Base-by-base conservation (phyloP, 805 yeast species). In the Cyberlindnera sargentensis region DNA sequence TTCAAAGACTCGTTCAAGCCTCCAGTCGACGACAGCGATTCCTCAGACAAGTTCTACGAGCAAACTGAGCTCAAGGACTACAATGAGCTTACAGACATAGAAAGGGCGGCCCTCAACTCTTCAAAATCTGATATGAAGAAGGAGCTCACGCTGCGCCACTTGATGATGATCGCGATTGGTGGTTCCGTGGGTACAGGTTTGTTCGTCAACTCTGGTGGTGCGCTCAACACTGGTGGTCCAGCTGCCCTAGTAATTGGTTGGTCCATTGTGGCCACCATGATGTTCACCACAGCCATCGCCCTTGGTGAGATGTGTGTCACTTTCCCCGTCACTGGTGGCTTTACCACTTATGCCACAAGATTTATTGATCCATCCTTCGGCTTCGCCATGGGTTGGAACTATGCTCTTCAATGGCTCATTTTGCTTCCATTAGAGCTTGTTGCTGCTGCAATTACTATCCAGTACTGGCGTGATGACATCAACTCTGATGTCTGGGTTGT, bases 171-270 rank as follows among this genome's bases (percentile, higher is more conserved):
- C 66, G 89, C 93, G 36, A 69, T 84, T 47, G 91, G 91, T 51
- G 89, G 90, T 35, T 74, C 83, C 46, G 84, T 86, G 52, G 95
- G 95, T 53, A 81, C 91, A 4, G 95, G 95, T 57, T 68, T 86
- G 39, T 77, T 86, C 48, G 82, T 86, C 30, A 87, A 87, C 56
- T 75, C 88, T 3, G 85, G 86, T 47, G 62, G 71, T 27, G 75
- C 84, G 3, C 64, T 84, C 40, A 48, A 68, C 27, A 68, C 72
- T 32, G 84, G 87, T 58, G 90, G 91, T 30, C 90, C 90, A 26
- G 60, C 72, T 26, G 50, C 56, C 28, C 37, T 52, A 27, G 32
- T 52, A 10, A 52, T 52, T 36, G 80, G 80, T 48, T 73, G 80
- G 70, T 56, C 62, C 40, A 58, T 77, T 30, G 70, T 75, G 10